Percentiles rank a stretch among this genome's conserved stretches.
These are phyloP conservation scores for Suillus americanus DNA, from an alignment of 768 basidiomycete species.

Conservation along the genomic window DNA sequence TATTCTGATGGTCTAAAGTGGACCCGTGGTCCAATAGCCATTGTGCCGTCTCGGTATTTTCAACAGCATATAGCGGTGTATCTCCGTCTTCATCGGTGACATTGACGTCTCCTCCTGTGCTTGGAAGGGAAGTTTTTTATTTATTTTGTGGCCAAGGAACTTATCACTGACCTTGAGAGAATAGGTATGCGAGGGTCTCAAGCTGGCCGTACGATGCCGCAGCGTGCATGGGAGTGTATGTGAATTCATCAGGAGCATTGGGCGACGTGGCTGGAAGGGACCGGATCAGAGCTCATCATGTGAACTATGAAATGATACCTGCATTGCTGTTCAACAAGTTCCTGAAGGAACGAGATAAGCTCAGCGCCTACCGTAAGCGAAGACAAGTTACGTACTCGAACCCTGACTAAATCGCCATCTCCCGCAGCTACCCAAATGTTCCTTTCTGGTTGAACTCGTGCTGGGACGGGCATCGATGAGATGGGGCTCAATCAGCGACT, in stretches of 20 bases:
- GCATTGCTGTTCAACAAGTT: conserved; percentile 59
- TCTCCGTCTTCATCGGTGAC: conserved; percentile 85
- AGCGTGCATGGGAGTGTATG: conserved; percentile 92
- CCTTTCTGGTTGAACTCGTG: conserved; percentile 29
- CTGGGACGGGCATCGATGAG: conserved; percentile 33
- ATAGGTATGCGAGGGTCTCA: conserved; percentile 72
- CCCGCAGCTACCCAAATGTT: conserved; percentile 95
- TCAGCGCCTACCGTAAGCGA: conserved; percentile 4
- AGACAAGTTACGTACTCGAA: conserved; percentile 53
- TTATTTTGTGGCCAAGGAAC: neutral
- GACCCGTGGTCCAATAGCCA: conserved; percentile 84
- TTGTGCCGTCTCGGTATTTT: conserved; percentile 73
- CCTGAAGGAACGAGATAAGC: conserved; percentile 33
- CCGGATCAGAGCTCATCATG: conserved; percentile 33
- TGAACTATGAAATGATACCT: conserved; percentile 34
- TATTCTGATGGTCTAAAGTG: conserved; percentile 56
- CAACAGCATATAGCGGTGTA: conserved; percentile 89
- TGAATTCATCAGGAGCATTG: conserved; percentile 66
- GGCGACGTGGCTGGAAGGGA: conserved; percentile 55
- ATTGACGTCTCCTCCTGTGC: conserved; percentile 82
- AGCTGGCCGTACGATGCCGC: conserved; percentile 91
- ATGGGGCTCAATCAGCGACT: conserved; percentile 18
- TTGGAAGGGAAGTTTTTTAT: neutral
- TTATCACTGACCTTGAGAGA: conserved; percentile 56
- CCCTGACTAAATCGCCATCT: conserved; percentile 81